Evolutionary conservation across 176 grass and related monocot species (phyloP).

Genomic region (Aechmea fasciata): DNA sequence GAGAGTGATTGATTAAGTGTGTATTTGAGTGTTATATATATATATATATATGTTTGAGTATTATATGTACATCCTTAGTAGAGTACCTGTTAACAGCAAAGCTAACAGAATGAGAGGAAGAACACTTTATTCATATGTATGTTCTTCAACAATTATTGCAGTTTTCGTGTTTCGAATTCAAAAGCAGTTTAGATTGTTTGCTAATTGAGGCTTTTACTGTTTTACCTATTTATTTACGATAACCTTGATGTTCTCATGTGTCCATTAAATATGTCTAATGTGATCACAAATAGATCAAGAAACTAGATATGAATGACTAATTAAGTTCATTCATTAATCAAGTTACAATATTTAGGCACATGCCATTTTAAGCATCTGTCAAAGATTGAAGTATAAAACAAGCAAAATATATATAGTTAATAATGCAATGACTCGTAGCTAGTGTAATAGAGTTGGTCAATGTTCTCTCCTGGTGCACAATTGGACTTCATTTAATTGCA

Average conservation of each 20-base stretch:
- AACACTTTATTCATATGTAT: conserved; percentile 5
- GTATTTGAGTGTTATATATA: conserved; percentile 3
- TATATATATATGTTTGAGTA: no score
- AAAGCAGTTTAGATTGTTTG: no score
- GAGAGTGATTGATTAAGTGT: neutral
- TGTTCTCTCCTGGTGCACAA: neutral
- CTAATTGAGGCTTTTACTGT: no score
- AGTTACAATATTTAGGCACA: neutral
- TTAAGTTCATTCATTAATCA: neutral
- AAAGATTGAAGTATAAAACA: neutral
- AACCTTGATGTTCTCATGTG: neutral
- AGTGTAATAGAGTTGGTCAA: neutral
- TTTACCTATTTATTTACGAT: neutral
- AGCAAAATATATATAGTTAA: neutral
- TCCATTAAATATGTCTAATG: neutral
- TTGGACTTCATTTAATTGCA: neutral
- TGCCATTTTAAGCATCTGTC: neutral
- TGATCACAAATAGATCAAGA: neutral
- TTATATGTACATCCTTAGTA: conserved; percentile 16
- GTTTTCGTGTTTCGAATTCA: neutral
- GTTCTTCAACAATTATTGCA: neutral
- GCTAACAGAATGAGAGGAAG: conserved; percentile 30
- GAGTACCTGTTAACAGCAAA: conserved; percentile 28
- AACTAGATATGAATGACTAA: neutral
- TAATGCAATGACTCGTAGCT: neutral